phyloP scores from a whole-genome alignment of 306 rosid species.

The Leucaena leucocephala region DNA sequence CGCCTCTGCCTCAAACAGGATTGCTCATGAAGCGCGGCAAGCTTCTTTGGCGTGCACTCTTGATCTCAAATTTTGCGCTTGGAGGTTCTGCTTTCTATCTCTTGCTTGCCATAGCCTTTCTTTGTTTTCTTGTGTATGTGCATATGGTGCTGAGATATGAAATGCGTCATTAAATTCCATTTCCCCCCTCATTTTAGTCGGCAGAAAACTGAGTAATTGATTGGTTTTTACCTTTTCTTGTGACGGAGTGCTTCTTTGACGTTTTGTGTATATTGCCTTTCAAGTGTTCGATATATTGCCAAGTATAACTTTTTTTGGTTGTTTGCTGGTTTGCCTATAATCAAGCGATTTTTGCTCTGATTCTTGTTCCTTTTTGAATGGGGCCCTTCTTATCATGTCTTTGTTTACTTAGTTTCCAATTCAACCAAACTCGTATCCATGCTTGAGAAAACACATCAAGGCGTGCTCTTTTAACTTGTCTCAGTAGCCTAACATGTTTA shows the following conservation, averaged over 20 bases:
- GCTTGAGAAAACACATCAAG: background rate
- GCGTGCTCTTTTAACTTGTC: background rate
- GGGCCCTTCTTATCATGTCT: background rate
- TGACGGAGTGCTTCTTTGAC: background rate
- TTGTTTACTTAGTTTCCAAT: background rate
- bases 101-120: background rate
- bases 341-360: slow-evolving; percentile 1
- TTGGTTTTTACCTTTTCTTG: background rate
- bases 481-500: background rate
- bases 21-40: slow-evolving; percentile 57
- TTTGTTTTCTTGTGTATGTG: background rate
- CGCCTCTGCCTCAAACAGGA: slow-evolving; percentile 46
- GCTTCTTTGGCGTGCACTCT: slow-evolving; percentile 72
- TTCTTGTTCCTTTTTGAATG: background rate
- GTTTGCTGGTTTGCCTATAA: background rate
- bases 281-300: slow-evolving; percentile 56
- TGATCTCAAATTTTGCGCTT: slow-evolving; percentile 77
- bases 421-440: background rate
- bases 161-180: background rate
- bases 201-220: background rate
- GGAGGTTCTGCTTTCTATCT: slow-evolving; percentile 55
- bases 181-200: background rate
- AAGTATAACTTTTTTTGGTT: slow-evolving; percentile 3
- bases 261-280: background rate
- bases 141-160: background rate